phyloP scores from a whole-genome alignment of 1,284 basidiomycete species.

The Gastroboletus turbinatus region DNA sequence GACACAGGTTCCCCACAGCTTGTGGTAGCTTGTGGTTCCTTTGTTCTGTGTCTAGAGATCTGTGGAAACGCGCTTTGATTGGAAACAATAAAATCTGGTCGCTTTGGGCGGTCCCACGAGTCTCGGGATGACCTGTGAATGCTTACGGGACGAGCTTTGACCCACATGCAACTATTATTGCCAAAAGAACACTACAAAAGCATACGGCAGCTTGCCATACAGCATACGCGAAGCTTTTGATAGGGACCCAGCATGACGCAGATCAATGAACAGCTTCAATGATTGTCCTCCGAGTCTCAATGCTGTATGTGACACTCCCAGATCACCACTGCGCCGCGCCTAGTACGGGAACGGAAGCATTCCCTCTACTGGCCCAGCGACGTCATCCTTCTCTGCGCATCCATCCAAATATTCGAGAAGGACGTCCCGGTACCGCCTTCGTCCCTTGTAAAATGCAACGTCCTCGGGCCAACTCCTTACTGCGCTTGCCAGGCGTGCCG shows the following conservation, averaged over 20 bases:
- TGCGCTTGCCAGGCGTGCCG: constrained; percentile 66
- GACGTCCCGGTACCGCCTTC: constrained; percentile 44
- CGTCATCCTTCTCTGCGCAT: constrained; percentile 37
- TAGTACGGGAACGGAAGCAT: constrained; percentile 25
- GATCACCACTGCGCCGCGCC: background rate
- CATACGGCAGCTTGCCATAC: background rate
- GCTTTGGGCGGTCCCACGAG: background rate
- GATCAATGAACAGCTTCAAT: background rate
- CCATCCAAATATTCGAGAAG: constrained; percentile 51
- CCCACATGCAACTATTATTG: background rate
- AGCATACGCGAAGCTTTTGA: background rate
- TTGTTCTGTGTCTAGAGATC: constrained; percentile 19
- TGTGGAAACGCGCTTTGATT: constrained; percentile 14
- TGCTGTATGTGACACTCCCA: background rate
- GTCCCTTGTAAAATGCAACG: constrained; percentile 62
- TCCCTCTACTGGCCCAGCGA: constrained; percentile 11
- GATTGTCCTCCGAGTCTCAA: background rate
- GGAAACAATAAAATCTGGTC: constrained; percentile 15
- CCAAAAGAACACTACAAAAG: background rate
- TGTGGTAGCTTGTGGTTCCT: constrained; percentile 8
- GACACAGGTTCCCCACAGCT: constrained; percentile 18
- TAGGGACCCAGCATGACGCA: background rate
- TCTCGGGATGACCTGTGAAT: background rate
- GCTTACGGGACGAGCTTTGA: constrained; percentile 1
- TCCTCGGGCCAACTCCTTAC: constrained; percentile 71